Conservation (phyloP, 208 protist species). For the Spongospora subterranea region DNA sequence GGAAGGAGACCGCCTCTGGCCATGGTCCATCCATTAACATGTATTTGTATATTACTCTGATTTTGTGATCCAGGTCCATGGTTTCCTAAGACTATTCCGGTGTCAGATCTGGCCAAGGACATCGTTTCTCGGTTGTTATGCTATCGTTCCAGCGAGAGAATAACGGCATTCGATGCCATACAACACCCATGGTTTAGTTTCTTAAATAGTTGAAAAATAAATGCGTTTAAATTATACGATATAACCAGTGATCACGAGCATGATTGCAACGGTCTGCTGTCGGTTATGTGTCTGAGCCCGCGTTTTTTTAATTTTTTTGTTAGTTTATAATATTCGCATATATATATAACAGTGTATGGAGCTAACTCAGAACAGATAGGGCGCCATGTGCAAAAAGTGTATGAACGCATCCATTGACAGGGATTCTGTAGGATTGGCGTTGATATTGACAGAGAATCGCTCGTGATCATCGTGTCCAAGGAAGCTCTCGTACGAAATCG, state of each 20-base stretch:
- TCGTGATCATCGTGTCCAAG: neutral
- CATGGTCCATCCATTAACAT: neutral
- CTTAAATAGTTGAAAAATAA: neutral
- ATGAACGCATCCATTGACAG: constrained; percentile 36
- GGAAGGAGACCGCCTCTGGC: constrained; percentile 12
- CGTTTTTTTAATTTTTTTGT: no score
- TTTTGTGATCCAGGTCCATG: neutral
- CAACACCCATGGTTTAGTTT: constrained; percentile 9
- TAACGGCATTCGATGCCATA: neutral
- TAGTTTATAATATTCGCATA: constrained; percentile 6
- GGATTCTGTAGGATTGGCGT: neutral
- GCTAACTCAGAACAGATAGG: neutral
- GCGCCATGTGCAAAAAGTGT: neutral
- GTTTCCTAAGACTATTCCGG: constrained; percentile 44
- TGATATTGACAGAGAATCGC: neutral
- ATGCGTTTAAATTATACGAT: neutral
- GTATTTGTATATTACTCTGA: neutral
- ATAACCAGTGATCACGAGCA: neutral
- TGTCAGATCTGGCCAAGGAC: constrained; percentile 41
- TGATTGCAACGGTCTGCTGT: neutral
- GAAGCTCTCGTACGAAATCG: neutral
- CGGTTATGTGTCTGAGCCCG: no score
- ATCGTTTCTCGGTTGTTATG: neutral
- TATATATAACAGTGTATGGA: neutral
- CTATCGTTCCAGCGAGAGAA: neutral